Percentiles rank a stretch among this genome's conserved stretches.
phyloP scores from a whole-genome alignment of 768 basidiomycete genomes.

The Lactifluus volemus region DNA sequence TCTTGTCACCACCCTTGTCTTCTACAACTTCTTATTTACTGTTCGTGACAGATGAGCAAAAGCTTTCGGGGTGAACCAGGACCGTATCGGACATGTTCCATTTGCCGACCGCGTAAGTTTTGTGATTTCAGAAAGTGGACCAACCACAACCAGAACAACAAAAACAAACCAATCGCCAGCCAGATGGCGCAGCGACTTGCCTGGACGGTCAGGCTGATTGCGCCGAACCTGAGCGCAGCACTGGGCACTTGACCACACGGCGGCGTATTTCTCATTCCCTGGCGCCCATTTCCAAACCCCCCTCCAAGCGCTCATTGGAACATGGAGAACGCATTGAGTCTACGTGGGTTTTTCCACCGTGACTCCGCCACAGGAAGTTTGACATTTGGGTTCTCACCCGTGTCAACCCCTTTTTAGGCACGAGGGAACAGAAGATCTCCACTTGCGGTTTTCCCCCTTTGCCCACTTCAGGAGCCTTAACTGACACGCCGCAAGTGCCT shows the following conservation, averaged over 20 bases:
- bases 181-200: slow-evolving; percentile 5
- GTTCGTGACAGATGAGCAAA: not conserved
- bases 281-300: slow-evolving; percentile 1
- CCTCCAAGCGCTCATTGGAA: slow-evolving; percentile 7
- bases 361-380: slow-evolving; percentile 1
- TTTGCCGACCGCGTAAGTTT: not conserved
- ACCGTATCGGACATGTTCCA: not conserved
- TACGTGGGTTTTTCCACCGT: not conserved
- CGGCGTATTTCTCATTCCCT: slow-evolving; percentile 1
- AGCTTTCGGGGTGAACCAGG: not conserved
- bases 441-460: slow-evolving; percentile 1
- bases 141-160: no score
- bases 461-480: not conserved
- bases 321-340: slow-evolving; percentile 10
- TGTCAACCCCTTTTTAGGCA: slow-evolving; percentile 11
- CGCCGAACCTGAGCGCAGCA: slow-evolving; percentile 2
- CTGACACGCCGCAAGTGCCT: slow-evolving; percentile 7
- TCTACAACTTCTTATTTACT: not conserved
- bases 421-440: slow-evolving; percentile 9
- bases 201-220: slow-evolving; percentile 13
- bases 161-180: not conserved
- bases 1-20: not conserved
- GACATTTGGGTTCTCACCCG: slow-evolving; percentile 1
- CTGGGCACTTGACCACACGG: not conserved
- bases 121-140: not conserved